Percentiles rank a stretch among this genome's conserved stretches.
These are phyloP conservation scores for Cladosporium sp. DNA, from an alignment of 2,329 filamentous ascomycete genomes.

Conservation along the genomic window DNA sequence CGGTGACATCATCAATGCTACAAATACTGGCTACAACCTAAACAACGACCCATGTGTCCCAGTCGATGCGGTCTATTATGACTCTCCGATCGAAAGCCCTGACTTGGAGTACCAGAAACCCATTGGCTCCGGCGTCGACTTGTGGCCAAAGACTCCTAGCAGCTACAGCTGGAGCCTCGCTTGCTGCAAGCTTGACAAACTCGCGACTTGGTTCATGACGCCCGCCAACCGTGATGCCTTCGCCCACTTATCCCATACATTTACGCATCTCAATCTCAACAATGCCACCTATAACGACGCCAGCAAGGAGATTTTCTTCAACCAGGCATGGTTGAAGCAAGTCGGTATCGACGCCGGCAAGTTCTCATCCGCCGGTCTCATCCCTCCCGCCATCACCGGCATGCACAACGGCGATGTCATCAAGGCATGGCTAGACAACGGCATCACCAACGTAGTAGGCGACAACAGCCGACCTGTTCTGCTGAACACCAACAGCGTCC, in stretches of 20 bases:
- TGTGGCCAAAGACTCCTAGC: slow-evolving; percentile 40
- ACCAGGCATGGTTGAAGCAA: slow-evolving; percentile 55
- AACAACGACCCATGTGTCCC: slow-evolving; percentile 28
- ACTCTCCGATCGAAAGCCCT: slow-evolving; percentile 34
- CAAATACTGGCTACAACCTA: slow-evolving; percentile 13
- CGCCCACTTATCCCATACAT: slow-evolving; percentile 58
- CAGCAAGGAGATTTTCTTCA: slow-evolving; percentile 56
- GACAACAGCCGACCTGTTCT: slow-evolving; percentile 58
- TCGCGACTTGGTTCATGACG: slow-evolving; percentile 53
- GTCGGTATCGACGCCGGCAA: slow-evolving; percentile 46
- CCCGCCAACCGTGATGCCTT: slow-evolving; percentile 50
- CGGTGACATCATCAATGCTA: slow-evolving; percentile 39
- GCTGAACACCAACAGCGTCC: slow-evolving; percentile 48
- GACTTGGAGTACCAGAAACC: slow-evolving; percentile 46
- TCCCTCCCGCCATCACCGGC: slow-evolving; percentile 61
- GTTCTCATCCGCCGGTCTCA: slow-evolving; percentile 53
- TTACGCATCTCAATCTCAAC: slow-evolving; percentile 56
- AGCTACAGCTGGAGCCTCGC: slow-evolving; percentile 46
- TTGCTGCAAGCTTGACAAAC: slow-evolving; percentile 48
- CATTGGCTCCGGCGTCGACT: slow-evolving; percentile 34
- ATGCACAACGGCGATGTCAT: slow-evolving; percentile 62
- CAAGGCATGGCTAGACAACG: slow-evolving; percentile 55
- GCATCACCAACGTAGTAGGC: slow-evolving; percentile 58
- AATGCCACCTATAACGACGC: slow-evolving; percentile 58
- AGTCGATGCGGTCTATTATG: slow-evolving; percentile 34